Percentiles rank a stretch among this genome's conserved stretches.
Evolutionary conservation across 2,329 filamentous ascomycete species (phyloP).

Genomic region (Colletotrichum sidae): DNA sequence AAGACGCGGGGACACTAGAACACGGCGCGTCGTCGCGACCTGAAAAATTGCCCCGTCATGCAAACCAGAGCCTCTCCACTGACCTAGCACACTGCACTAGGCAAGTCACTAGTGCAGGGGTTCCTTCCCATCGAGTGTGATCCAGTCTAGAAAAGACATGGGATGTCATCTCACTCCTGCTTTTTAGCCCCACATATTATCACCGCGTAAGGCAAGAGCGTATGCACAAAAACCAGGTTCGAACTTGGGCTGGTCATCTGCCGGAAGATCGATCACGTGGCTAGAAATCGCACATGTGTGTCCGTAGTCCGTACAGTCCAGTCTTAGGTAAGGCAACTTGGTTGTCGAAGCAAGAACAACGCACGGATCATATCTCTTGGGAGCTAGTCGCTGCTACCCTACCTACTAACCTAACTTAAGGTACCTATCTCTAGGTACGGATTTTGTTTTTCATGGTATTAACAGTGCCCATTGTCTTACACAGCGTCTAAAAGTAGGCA

Average conservation of each 20-base stretch:
- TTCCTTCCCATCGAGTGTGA: constrained; percentile 30
- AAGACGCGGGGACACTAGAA: constrained; percentile 13
- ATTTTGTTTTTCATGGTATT: background rate
- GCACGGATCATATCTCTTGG: too few species aligned
- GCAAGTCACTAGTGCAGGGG: constrained; percentile 37
- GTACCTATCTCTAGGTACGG: too few species aligned
- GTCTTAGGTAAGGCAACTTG: background rate
- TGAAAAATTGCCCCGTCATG: constrained; percentile 38
- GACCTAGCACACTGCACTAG: constrained; percentile 21
- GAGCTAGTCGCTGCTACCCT: too few species aligned
- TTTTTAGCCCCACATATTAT: constrained; percentile 18
- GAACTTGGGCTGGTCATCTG: constrained; percentile 14
- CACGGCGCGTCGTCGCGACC: constrained; percentile 35
- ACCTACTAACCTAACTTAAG: too few species aligned
- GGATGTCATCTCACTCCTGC: constrained; percentile 30
- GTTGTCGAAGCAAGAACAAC: too few species aligned
- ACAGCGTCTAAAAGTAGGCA: constrained; percentile 7
- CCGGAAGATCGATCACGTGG: constrained; percentile 32
- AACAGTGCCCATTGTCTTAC: constrained; percentile 15
- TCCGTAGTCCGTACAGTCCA: background rate
- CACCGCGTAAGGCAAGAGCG: constrained; percentile 7
- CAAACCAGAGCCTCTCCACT: constrained; percentile 36
- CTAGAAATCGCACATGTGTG: background rate
- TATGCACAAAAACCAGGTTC: too few species aligned
- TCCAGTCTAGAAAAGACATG: constrained; percentile 19